These are phyloP conservation scores for Hymenoscyphus scutula DNA, from an alignment of 2,329 filamentous ascomycete genomes.

Conservation along the genomic window DNA sequence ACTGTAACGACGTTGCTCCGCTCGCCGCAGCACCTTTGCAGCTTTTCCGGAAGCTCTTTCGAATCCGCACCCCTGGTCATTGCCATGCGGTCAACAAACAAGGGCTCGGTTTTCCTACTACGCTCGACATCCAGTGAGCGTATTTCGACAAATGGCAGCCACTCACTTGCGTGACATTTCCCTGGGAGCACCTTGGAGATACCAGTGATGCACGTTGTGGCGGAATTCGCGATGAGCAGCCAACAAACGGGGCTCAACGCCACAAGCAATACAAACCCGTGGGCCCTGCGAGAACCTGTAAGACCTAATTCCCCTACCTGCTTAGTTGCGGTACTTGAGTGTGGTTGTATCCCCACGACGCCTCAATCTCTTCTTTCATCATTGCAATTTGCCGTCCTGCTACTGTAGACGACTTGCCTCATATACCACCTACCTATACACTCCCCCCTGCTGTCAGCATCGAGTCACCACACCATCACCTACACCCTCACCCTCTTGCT, in stretches of 20 bases:
- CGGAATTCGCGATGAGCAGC: slow-evolving; percentile 8
- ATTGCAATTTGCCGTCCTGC: neutral
- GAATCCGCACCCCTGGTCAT: slow-evolving; percentile 6
- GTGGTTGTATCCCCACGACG: neutral
- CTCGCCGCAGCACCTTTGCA: slow-evolving; percentile 1
- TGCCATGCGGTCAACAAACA: slow-evolving; percentile 14
- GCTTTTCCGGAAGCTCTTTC: neutral
- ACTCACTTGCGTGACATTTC: slow-evolving; percentile 13
- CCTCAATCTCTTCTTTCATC: slow-evolving; percentile 5
- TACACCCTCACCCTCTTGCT: slow-evolving; percentile 1
- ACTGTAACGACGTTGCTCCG: neutral
- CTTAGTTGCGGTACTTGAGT: slow-evolving; percentile 22
- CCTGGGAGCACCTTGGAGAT: slow-evolving; percentile 7
- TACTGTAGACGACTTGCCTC: slow-evolving; percentile 10
- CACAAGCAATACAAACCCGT: slow-evolving; percentile 19
- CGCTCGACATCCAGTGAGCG: slow-evolving; percentile 10
- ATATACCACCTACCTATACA: slow-evolving; percentile 9
- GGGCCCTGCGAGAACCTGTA: slow-evolving; percentile 11
- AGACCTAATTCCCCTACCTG: slow-evolving; percentile 12
- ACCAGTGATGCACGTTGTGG: slow-evolving; percentile 4
- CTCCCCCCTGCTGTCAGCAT: slow-evolving; percentile 7
- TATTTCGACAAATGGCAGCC: slow-evolving; percentile 28
- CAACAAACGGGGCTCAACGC: slow-evolving; percentile 20
- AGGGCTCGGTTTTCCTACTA: neutral
- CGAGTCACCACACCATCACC: neutral